Evolutionary conservation across 306 rosid genomes (phyloP), one percentile per base, ranked within the genome.

Genomic region (Pyrus bretschneideri): DNA sequence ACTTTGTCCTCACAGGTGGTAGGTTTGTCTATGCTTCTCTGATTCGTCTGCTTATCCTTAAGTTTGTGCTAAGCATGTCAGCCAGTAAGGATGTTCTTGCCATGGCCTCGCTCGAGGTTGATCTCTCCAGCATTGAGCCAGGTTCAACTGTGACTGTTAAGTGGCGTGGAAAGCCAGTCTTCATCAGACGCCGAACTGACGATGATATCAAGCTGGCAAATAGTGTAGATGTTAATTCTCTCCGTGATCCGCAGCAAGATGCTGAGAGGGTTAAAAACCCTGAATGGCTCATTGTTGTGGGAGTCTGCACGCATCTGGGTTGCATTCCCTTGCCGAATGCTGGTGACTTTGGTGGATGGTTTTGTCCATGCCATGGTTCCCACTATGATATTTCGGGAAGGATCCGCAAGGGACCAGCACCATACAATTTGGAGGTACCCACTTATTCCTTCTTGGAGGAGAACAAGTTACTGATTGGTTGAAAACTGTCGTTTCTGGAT

Each of bases 41-140:
- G 71, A 40, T 92, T 62, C 96, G 97, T 76, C 92, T 92, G 54
- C 93, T 92, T 46, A 19, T 92, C 82, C 96, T 92, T 77, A 90
- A 92, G 85, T 87, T 92, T 86, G 92, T 92, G 70, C 88, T 92
- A 66, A 88, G 93, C 83, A 92, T 92, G 97, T 90, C 96, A 29
- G 96, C 97, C 57, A 92, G 96, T 68, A 92, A 92, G 89, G 97
- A 92, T 81, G 97, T 92, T 81, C 97, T 92, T 72, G 96, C 97
- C 17, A 4, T 92, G 88, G 97, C 97, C 74, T 92, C 96, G 0
- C 75, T 92, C 14, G 97, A 92, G 85, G 96, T 92, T 33, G 97
- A 92, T 83, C 88, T 92, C 66, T 90, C 97, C 18, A 86, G 91
- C 86, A 92, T 92, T 75, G 92, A 90, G 86, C 89, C 89, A 8